Base-by-base conservation (phyloP, 1,284 basidiomycete species). In the Ustilago shanxiensis region DNA sequence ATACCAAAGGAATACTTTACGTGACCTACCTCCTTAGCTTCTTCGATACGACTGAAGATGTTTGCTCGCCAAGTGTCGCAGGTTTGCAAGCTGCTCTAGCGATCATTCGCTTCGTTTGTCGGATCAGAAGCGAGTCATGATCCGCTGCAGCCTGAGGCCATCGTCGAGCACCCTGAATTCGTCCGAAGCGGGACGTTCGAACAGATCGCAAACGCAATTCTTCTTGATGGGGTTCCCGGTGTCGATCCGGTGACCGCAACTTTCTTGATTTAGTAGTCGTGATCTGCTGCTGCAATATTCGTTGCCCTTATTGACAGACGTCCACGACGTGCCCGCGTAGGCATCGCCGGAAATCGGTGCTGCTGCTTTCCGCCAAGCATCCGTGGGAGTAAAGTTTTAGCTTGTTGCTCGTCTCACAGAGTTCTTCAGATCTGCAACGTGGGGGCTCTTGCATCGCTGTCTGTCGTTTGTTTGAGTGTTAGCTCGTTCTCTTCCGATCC, bases 61-160 rank as follows among this genome's bases (percentile, higher is more conserved):
- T 20, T 11, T 6, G n/a, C 41, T 11, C 41, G 41, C 41, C 20
- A n/a, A 44, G n/a, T 2, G 20, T 44, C 2, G 41, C 20, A n/a
- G 16, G 41, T 44, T 18, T 6, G 20, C 35, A 16, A 37, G 14
- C 35, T 14, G 7, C 35, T 37, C 16, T 45, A 45, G 33, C 14
- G 35, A 39, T 16, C 52, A n/a, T 54, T 26, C 35, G 10, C 9
- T 37, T 37, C 35, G 26, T 35, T 54, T 35, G 52, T 33, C 20
- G 24, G 26, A 6, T 1, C 16, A 2, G 13, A 39, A 29, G 22
- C 52, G n/a, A 39, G 22, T 18, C 52, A 54, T 9, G 5, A 24
- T 37, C 52, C 52, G 52, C 52, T 54, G 52, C 35, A 54, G 16
- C 35, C 8, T 24, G 16, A 7, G 52, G 35, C 52, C 35, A 54